A percentile compares a stretch with the other conserved stretches of the same genome.
phyloP scores from a whole-genome alignment of 1,139 yeast species.

The Lodderomyces orthopsilosis region DNA sequence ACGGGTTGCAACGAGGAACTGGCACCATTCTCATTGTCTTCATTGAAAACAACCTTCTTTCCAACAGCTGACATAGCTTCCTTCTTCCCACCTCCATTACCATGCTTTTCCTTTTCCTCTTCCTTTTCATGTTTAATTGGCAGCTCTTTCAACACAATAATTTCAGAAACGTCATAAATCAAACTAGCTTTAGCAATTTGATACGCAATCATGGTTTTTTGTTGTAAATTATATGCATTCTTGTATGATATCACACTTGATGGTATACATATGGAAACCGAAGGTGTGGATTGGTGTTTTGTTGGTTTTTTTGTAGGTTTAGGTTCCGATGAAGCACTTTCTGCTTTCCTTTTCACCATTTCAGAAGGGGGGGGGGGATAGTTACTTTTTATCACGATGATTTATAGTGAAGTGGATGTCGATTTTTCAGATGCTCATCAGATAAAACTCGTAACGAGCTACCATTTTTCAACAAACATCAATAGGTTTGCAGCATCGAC shows the following conservation, averaged over 20 bases:
- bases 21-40: constrained; percentile 19
- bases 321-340: constrained; percentile 10
- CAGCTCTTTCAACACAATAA: constrained; percentile 61
- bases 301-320: constrained; percentile 31
- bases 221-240: constrained; percentile 65
- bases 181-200: constrained; percentile 79
- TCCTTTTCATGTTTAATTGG: constrained; percentile 4
- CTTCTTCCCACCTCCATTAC: constrained; percentile 17
- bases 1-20: background rate
- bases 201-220: constrained; percentile 68
- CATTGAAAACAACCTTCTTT: constrained; percentile 34
- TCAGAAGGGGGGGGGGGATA: background rate
- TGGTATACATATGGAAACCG: constrained; percentile 58
- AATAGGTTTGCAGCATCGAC: too few species aligned
- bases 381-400: too few species aligned
- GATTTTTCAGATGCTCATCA: background rate
- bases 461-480: too few species aligned
- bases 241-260: constrained; percentile 51
- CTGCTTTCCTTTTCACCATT: constrained; percentile 33
- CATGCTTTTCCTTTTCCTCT: constrained; percentile 14
- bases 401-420: too few species aligned
- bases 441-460: too few species aligned
- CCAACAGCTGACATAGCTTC: constrained; percentile 26
- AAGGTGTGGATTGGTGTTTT: constrained; percentile 14
- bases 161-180: constrained; percentile 66